phyloP scores from a whole-genome alignment of 768 basidiomycete genomes.

The Heimioporus sp. region DNA sequence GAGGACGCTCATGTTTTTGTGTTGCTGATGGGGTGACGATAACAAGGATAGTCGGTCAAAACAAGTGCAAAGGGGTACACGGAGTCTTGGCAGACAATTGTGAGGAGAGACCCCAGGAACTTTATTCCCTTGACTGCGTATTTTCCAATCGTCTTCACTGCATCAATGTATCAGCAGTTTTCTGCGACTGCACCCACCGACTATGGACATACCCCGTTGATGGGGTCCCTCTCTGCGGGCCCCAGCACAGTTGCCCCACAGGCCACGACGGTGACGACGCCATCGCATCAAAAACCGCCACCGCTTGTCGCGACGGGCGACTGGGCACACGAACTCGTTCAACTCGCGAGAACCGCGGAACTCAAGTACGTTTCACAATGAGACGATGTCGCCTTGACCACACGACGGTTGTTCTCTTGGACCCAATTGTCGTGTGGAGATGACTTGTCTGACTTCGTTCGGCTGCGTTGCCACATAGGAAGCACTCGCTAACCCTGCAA shows the following conservation, averaged over 20 bases:
- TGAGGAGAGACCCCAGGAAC: constrained; percentile 29
- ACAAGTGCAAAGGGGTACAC: constrained; percentile 30
- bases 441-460: constrained; percentile 10
- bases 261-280: constrained; percentile 25
- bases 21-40: too few species aligned
- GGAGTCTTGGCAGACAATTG: constrained; percentile 18
- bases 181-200: constrained; percentile 31
- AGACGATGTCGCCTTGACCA: not conserved
- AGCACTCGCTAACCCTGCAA: constrained; percentile 81
- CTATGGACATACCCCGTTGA: constrained; percentile 32
- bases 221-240: constrained; percentile 32
- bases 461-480: constrained; percentile 41
- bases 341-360: constrained; percentile 84
- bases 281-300: constrained; percentile 25
- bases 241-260: constrained; percentile 34
- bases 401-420: constrained; percentile 1
- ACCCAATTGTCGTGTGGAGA: not conserved
- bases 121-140: constrained; percentile 17
- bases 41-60: constrained; percentile 19
- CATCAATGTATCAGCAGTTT: constrained; percentile 36
- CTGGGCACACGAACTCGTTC: constrained; percentile 85
- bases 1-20: constrained; percentile 74
- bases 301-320: constrained; percentile 80
- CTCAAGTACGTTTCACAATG: constrained; percentile 64
- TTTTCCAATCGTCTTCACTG: constrained; percentile 21